Evolutionary conservation across 768 basidiomycete genomes (phyloP).

Genomic region (Royoungia palumana): DNA sequence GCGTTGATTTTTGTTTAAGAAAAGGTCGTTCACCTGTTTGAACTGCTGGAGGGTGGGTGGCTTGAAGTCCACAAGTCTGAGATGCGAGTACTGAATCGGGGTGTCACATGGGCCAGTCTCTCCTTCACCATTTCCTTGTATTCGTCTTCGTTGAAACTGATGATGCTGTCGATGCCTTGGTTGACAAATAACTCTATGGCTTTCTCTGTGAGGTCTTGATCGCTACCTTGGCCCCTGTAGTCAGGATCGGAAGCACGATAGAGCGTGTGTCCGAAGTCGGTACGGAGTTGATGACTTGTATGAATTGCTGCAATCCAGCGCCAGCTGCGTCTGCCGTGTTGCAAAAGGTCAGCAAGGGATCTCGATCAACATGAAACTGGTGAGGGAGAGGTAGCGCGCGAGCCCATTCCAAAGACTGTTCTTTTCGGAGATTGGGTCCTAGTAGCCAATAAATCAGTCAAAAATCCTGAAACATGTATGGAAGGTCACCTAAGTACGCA

Average conservation of each 20-base stretch:
- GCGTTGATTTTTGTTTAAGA: neutral
- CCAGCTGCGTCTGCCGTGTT: constrained; percentile 5
- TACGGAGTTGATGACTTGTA: constrained; percentile 9
- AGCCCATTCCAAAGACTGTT: too few relatives aligned
- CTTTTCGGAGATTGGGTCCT: too few relatives aligned
- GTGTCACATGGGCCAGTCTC: constrained; percentile 1
- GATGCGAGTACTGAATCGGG: constrained; percentile 15
- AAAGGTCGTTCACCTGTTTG: too few relatives aligned
- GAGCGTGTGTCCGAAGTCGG: constrained; percentile 13
- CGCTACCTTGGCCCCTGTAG: constrained; percentile 2
- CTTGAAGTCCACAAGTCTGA: too few relatives aligned
- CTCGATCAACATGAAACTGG: too few relatives aligned
- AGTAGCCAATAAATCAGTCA: too few relatives aligned
- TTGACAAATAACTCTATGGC: constrained; percentile 15
- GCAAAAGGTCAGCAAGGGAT: too few relatives aligned
- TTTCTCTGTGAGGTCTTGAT: constrained; percentile 14
- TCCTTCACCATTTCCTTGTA: constrained; percentile 9
- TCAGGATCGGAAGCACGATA: constrained; percentile 23
- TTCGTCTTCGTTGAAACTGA: constrained; percentile 17
- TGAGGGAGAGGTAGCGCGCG: too few relatives aligned
- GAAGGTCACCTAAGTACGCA: too few relatives aligned
- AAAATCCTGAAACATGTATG: too few relatives aligned
- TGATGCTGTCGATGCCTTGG: constrained; percentile 19
- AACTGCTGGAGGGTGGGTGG: constrained; percentile 11
- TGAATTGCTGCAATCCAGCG: constrained; percentile 15